Evolutionary conservation across 371 early-diverging fungal genomes (phyloP).

Genomic region (Polyrhizophydium stewartii): DNA sequence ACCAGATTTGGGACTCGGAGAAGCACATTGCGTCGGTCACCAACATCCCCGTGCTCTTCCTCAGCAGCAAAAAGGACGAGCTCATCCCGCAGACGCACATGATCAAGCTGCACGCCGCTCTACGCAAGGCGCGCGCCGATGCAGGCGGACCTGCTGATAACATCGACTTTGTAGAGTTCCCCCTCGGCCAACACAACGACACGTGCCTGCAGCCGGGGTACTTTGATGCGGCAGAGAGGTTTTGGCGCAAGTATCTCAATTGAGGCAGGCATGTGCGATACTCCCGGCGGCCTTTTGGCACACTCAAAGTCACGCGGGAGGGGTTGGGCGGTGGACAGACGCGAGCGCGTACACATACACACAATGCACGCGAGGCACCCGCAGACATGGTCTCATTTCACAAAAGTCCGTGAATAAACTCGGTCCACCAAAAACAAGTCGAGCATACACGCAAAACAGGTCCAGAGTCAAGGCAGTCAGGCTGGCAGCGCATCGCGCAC

Average conservation of each 20-base stretch:
- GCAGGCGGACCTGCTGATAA: background rate
- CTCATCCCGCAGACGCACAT: conserved; percentile 87
- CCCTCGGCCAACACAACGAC: conserved; percentile 86
- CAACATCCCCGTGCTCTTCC: conserved; percentile 74
- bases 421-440: too few relatives aligned
- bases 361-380: too few relatives aligned
- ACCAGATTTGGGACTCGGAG: conserved; percentile 87
- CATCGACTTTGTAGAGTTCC: conserved; percentile 53
- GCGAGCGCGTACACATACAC: too few relatives aligned
- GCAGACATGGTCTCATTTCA: too few relatives aligned
- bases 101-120: conserved; percentile 47
- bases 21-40: conserved; percentile 58
- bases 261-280: background rate
- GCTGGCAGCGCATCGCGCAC: too few relatives aligned
- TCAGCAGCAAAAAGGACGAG: conserved; percentile 81
- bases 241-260: conserved; percentile 15
- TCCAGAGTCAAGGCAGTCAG: too few relatives aligned
- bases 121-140: background rate
- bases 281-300: too few relatives aligned
- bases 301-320: too few relatives aligned
- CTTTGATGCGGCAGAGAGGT: conserved; percentile 64
- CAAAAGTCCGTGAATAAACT: too few relatives aligned
- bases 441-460: too few relatives aligned
- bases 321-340: too few relatives aligned
- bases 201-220: conserved; percentile 85